phyloP scores from a whole-genome alignment of 352 stramenopile genomes.

The Phytophthora parvispora region DNA sequence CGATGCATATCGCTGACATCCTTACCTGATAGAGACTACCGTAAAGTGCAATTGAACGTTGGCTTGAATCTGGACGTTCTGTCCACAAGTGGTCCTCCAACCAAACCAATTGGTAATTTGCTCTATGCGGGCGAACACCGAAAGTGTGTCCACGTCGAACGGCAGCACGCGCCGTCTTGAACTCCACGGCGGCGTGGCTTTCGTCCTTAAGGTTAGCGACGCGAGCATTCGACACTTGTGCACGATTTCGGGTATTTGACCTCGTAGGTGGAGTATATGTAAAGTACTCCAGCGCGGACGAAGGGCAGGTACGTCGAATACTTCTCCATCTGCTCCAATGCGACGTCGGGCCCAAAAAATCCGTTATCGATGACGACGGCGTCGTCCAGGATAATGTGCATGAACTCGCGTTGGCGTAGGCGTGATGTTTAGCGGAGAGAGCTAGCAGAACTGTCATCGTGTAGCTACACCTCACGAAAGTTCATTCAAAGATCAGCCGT shows the following conservation, averaged over 20 bases:
- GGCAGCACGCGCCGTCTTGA: too few relatives aligned
- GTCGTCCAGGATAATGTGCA: conserved; percentile 7
- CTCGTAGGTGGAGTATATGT: too few relatives aligned
- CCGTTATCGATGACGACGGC: conserved; percentile 8
- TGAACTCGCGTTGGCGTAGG: conserved; percentile 2
- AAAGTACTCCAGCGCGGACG: background rate
- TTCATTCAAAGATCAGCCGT: too few relatives aligned
- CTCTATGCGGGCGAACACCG: background rate
- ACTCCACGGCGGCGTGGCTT: too few relatives aligned
- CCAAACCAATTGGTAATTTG: background rate
- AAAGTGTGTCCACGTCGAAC: too few relatives aligned
- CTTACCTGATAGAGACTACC: background rate
- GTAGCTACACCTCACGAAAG: too few relatives aligned
- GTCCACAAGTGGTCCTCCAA: too few relatives aligned
- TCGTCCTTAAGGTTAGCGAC: background rate
- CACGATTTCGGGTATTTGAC: too few relatives aligned
- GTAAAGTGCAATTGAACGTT: background rate
- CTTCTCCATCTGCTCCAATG: conserved; percentile 6
- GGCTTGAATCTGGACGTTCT: too few relatives aligned
- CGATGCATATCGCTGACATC: conserved; percentile 1
- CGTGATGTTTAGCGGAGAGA: too few relatives aligned
- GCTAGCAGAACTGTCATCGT: too few relatives aligned
- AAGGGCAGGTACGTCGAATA: conserved; percentile 18
- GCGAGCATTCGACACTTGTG: too few relatives aligned
- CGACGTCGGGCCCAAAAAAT: background rate